A percentile compares a stretch with the other conserved stretches of the same genome.
These are phyloP conservation scores for Rhizopogon sp. DNA, from an alignment of 768 basidiomycete species.

Conservation along the genomic window DNA sequence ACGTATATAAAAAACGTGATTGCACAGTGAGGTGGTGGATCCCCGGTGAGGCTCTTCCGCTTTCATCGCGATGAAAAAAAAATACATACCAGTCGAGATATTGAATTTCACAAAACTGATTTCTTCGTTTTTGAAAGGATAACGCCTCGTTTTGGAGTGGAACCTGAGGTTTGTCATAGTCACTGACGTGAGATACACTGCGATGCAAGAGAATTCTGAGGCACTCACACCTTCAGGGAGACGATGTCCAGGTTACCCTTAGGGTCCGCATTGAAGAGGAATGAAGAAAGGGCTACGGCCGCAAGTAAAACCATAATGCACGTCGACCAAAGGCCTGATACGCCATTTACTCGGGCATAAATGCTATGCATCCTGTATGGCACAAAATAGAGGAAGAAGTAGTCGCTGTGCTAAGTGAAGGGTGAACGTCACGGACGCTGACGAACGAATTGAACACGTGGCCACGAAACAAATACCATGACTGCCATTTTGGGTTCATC, in stretches of 20 bases:
- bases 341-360: constrained; percentile 67
- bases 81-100: constrained; percentile 62
- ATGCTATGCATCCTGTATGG: constrained; percentile 56
- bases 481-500: not conserved
- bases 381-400: no score
- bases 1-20: constrained; percentile 1
- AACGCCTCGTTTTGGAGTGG: constrained; percentile 46
- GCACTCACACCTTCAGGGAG: constrained; percentile 72
- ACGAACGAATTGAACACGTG: not conserved
- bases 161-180: constrained; percentile 30
- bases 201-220: not conserved
- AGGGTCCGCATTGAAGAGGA: constrained; percentile 55
- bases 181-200: constrained; percentile 4
- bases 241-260: constrained; percentile 53
- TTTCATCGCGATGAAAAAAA: constrained; percentile 21
- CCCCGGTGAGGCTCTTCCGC: constrained; percentile 17
- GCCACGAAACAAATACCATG: not conserved
- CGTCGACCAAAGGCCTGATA: constrained; percentile 68
- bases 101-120: constrained; percentile 80
- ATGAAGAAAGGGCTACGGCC: constrained; percentile 69
- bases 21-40: constrained; percentile 5
- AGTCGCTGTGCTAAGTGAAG: not conserved
- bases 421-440: not conserved
- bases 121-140: constrained; percentile 62
- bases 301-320: constrained; percentile 69